Evolutionary conservation across 495 filamentous ascomycete genomes (phyloP).

Genomic region (Astrocystis sublimbata): DNA sequence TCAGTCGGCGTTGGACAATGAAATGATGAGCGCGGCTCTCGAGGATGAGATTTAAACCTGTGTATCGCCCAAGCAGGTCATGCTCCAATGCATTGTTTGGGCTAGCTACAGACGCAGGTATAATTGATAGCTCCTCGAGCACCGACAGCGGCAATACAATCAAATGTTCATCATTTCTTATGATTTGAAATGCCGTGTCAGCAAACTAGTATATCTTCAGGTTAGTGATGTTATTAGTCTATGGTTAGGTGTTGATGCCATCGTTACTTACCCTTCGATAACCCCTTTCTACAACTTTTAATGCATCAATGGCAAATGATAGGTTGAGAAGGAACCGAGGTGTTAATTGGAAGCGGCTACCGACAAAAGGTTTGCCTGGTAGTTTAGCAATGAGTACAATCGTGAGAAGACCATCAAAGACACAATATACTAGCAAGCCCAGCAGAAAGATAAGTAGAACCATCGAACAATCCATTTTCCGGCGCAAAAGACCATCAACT

Average conservation of each 20-base stretch:
- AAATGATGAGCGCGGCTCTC: constrained; percentile 16
- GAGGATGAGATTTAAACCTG: constrained; percentile 10
- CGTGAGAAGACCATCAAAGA: too few species aligned
- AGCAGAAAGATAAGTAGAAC: too few species aligned
- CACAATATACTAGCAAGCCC: too few species aligned
- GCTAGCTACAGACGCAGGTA: constrained; percentile 1
- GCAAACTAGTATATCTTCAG: neutral
- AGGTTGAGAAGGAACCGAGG: neutral
- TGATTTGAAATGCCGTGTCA: too few species aligned
- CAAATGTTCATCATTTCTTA: neutral
- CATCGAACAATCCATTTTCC: too few species aligned
- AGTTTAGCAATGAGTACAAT: too few species aligned
- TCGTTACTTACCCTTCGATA: neutral
- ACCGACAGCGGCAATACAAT: constrained; percentile 1
- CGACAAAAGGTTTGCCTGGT: too few species aligned
- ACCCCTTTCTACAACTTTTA: neutral
- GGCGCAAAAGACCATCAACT: too few species aligned
- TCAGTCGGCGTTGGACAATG: constrained; percentile 17
- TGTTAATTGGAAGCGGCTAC: too few species aligned
- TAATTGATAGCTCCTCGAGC: constrained; percentile 10
- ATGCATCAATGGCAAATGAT: neutral
- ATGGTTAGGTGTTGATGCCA: too few species aligned
- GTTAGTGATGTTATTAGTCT: too few species aligned
- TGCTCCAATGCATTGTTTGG: constrained; percentile 1
- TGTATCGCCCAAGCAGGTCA: constrained; percentile 12